Percentiles rank a stretch among this genome's conserved stretches.
Evolutionary conservation across 2,329 filamentous ascomycete species (phyloP).

Genomic region (Coniochaeta prunicola): DNA sequence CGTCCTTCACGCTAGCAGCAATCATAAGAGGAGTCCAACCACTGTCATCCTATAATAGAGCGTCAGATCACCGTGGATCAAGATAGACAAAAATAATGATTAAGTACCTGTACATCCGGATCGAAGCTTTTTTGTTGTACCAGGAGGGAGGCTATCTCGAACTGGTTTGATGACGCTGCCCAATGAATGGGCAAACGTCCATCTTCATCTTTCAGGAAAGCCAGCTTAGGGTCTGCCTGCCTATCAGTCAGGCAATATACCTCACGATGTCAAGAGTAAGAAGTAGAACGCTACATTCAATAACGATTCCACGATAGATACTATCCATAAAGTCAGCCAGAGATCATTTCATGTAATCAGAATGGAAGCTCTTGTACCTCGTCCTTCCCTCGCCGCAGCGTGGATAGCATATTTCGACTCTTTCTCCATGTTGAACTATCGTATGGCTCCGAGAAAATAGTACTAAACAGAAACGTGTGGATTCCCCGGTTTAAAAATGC

Average conservation of each 20-base stretch:
- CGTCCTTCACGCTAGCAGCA: conserved; percentile 65
- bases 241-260: not conserved
- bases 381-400: conserved; percentile 77
- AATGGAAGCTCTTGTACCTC: conserved; percentile 47
- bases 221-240: conserved; percentile 73
- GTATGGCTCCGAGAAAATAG: too few species aligned
- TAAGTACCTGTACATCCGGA: conserved; percentile 75
- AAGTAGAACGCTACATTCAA: conserved; percentile 49
- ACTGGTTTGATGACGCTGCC: conserved; percentile 78
- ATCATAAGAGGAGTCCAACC: conserved; percentile 87
- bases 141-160: conserved; percentile 67
- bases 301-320: conserved; percentile 64
- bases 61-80: not conserved
- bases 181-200: conserved; percentile 89
- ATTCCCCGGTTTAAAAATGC: too few species aligned
- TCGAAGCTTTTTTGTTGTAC: conserved; percentile 69
- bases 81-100: not conserved
- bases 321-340: conserved; percentile 33
- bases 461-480: too few species aligned
- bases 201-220: conserved; percentile 69
- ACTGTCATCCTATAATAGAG: conserved; percentile 52
- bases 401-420: conserved; percentile 73
- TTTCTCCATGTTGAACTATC: conserved; percentile 18
- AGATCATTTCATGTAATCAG: not conserved
- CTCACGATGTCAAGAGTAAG: not conserved